Percentiles rank a stretch among this genome's conserved stretches.
Evolutionary conservation across 108 stramenopile species (phyloP).

Genomic region (Pseudonitzschia delicatissima): DNA sequence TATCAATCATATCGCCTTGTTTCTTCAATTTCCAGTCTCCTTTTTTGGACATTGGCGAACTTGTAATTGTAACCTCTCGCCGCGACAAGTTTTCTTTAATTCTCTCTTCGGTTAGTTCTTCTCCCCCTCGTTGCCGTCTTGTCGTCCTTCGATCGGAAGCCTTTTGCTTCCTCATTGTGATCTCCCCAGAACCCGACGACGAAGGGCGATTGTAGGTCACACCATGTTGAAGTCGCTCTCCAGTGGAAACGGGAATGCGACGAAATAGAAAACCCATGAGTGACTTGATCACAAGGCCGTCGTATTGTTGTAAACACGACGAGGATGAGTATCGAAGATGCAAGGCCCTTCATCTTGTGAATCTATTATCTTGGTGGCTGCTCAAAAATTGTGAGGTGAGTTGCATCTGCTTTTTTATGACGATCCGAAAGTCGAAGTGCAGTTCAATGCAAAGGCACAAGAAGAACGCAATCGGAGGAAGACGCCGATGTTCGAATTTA

Average conservation of each 20-base stretch:
- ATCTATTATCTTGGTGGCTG: too few relatives aligned
- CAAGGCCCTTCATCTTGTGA: too few relatives aligned
- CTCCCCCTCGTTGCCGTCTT: slow-evolving; percentile 54
- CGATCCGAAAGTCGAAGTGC: too few relatives aligned
- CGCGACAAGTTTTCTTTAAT: slow-evolving; percentile 16
- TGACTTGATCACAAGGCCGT: too few relatives aligned
- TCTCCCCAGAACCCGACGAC: not conserved
- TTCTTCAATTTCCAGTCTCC: slow-evolving; percentile 52
- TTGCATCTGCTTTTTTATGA: too few relatives aligned
- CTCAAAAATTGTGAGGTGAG: too few relatives aligned
- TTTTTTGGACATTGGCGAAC: slow-evolving; percentile 50
- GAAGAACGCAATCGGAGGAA: too few relatives aligned
- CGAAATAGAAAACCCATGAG: slow-evolving; percentile 16
- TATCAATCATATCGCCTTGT: slow-evolving; percentile 10
- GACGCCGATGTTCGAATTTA: too few relatives aligned
- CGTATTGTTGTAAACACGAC: too few relatives aligned
- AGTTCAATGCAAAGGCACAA: too few relatives aligned
- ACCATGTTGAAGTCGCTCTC: slow-evolving; percentile 8
- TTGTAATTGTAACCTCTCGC: slow-evolving; percentile 37
- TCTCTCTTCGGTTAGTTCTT: slow-evolving; percentile 22
- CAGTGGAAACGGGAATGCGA: slow-evolving; percentile 33
- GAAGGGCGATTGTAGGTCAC: not conserved
- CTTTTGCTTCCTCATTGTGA: slow-evolving; percentile 83
- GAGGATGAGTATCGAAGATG: too few relatives aligned
- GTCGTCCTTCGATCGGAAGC: slow-evolving; percentile 78